Conservation (phyloP, 148 eudicot species). For the Amaranthus hypochondriacus region DNA sequence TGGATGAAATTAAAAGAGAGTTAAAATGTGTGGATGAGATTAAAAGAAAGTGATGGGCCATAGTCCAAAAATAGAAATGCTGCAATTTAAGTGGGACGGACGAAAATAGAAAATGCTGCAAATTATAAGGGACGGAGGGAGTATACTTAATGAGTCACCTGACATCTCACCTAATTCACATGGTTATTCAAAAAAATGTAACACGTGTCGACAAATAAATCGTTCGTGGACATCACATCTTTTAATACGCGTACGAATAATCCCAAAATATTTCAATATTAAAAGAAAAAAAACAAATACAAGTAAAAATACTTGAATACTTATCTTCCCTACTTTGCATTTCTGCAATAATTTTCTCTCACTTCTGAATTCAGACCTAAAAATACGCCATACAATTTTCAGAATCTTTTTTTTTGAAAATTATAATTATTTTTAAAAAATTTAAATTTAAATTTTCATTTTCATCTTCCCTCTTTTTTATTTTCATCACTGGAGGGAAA, state of each 20-base stretch:
- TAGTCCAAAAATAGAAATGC: no score
- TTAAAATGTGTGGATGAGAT: no score
- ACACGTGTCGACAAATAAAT: neutral
- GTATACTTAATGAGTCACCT: no score
- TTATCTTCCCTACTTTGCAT: neutral
- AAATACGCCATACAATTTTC: conserved; percentile 8
- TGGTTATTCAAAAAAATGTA: neutral
- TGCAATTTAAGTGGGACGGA: no score
- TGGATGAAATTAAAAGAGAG: no score
- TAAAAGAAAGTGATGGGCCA: no score
- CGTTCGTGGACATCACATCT: neutral
- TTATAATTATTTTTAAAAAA: neutral
- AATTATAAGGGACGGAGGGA: no score
- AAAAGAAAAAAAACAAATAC: neutral
- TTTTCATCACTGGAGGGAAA: conserved; percentile 27
- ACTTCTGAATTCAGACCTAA: conserved; percentile 4
- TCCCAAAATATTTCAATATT: neutral
- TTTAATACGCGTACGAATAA: neutral
- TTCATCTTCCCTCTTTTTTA: conserved; percentile 8
- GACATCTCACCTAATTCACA: no score
- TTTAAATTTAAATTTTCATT: neutral
- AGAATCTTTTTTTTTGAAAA: neutral
- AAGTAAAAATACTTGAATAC: neutral
- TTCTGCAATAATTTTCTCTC: conserved; percentile 8
- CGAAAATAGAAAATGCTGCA: no score